These are phyloP conservation scores for Lactifluus subvellereus DNA, from an alignment of 768 basidiomycete genomes.

Conservation along the genomic window DNA sequence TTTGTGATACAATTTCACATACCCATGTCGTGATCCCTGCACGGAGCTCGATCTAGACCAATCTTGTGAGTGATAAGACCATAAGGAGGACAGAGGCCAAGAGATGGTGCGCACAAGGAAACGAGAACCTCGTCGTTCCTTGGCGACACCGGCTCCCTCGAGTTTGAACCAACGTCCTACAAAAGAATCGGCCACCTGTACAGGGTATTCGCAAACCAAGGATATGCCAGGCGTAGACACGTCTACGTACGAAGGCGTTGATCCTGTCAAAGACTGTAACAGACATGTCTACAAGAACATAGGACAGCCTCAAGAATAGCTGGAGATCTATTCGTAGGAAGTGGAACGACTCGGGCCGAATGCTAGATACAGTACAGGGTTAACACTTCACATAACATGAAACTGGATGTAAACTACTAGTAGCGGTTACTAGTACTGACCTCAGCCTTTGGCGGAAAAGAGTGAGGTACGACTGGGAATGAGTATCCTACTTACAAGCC, in stretches of 20 bases:
- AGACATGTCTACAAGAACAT: background rate
- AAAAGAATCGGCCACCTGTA: conserved; percentile 31
- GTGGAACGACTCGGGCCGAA: too few relatives aligned
- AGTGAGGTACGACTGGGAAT: too few relatives aligned
- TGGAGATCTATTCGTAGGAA: too few relatives aligned
- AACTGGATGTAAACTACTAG: too few relatives aligned
- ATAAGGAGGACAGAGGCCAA: background rate
- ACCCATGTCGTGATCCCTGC: conserved; percentile 82
- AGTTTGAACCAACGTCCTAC: conserved; percentile 33
- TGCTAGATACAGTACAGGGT: too few relatives aligned
- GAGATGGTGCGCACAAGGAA: conserved; percentile 28
- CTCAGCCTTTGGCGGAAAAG: too few relatives aligned
- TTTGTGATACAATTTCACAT: conserved; percentile 25
- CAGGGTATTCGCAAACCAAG: background rate
- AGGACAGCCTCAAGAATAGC: background rate
- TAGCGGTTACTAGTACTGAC: too few relatives aligned
- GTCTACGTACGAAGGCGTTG: conserved; percentile 16
- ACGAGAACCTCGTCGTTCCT: conserved; percentile 32
- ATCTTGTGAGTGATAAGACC: background rate
- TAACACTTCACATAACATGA: too few relatives aligned
- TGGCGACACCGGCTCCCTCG: conserved; percentile 33
- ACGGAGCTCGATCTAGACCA: conserved; percentile 61
- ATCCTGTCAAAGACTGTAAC: conserved; percentile 10
- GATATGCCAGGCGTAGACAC: background rate
- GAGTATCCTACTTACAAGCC: too few relatives aligned